Conservation (phyloP, 2,329 filamentous ascomycete genomes). For the Aspergillus felis region DNA sequence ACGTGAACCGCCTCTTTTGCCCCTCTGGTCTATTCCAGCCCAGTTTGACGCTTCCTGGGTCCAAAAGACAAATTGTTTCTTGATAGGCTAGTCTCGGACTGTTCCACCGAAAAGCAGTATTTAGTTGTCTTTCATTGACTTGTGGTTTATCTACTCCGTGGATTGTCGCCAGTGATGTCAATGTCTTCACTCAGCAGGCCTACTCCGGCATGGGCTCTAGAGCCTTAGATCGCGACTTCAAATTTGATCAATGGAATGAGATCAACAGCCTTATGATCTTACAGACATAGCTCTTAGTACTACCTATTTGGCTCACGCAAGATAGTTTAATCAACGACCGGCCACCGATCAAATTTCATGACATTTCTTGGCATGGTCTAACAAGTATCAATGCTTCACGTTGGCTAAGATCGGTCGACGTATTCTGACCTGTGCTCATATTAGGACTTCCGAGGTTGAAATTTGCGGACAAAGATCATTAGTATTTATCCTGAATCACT, state of each 20-base stretch:
- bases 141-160: neutral
- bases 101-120: neutral
- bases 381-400: neutral
- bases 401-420: neutral
- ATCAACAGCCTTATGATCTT: neutral
- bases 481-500: neutral
- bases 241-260: neutral
- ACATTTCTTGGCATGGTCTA: neutral
- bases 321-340: neutral
- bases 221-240: neutral
- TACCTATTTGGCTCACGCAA: neutral
- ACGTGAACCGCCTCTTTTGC: constrained; percentile 19
- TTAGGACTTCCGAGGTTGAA: neutral
- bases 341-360: neutral
- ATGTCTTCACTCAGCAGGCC: neutral
- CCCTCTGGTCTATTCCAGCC: neutral
- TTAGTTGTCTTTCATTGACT: neutral
- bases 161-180: neutral
- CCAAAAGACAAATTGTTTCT: neutral
- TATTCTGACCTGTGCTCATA: neutral
- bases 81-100: neutral
- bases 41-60: neutral
- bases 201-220: neutral
- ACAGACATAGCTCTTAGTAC: neutral
- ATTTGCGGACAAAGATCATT: neutral